These are phyloP conservation scores for Kitagawia praeruptora DNA, from an alignment of 129 eudicot genomes.

Conservation along the genomic window DNA sequence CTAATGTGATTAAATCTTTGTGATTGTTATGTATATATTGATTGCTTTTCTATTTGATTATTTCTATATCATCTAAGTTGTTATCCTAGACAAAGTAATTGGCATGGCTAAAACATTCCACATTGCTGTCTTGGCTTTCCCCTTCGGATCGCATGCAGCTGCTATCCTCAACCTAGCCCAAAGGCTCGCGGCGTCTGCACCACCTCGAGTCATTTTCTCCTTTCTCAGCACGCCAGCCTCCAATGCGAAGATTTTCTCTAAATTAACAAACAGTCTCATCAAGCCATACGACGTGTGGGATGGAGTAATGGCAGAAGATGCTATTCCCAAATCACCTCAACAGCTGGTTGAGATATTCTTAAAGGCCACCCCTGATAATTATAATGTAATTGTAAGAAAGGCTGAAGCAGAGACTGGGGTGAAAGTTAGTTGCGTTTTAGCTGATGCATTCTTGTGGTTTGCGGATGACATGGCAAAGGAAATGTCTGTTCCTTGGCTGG, in stretches of 20 bases:
- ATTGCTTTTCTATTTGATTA: not conserved
- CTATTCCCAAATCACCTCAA: not conserved
- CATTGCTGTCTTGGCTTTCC: conserved; percentile 34
- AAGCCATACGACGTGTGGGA: conserved; percentile 7
- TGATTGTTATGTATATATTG: too few species aligned
- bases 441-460: conserved; percentile 43
- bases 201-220: conserved; percentile 19
- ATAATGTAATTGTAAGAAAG: conserved; percentile 6
- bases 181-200: conserved; percentile 22
- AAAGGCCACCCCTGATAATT: conserved; percentile 18
- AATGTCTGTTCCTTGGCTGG: conserved; percentile 26
- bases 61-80: not conserved
- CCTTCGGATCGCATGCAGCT: conserved; percentile 34
- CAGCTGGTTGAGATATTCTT: conserved; percentile 23
- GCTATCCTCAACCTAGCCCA: conserved; percentile 19
- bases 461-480: conserved; percentile 31
- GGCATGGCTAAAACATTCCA: conserved; percentile 13
- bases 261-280: not conserved
- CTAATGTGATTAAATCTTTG: too few species aligned
- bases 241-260: conserved; percentile 4
- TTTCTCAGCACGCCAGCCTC: conserved; percentile 26
- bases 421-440: conserved; percentile 23
- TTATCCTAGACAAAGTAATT: not conserved
- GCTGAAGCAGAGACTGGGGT: conserved; percentile 27
- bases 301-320: not conserved